Conservation (phyloP, 495 filamentous ascomycete species). For the Aspergillus asperescens region DNA sequence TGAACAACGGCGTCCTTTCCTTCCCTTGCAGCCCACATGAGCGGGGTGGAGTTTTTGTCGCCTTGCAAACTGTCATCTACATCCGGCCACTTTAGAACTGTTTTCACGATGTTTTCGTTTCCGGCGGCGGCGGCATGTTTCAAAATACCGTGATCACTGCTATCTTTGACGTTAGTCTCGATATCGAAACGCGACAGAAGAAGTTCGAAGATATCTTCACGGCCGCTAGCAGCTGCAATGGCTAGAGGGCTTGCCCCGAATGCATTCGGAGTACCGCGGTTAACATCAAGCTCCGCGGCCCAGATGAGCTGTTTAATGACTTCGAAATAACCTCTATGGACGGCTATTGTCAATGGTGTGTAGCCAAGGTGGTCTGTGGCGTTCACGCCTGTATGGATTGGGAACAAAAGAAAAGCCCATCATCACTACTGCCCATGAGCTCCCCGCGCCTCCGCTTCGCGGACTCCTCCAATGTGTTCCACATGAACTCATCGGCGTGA, state of each 20-base stretch:
- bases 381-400: no score
- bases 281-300: not conserved
- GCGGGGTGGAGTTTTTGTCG: not conserved
- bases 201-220: not conserved
- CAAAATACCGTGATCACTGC: not conserved
- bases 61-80: not conserved
- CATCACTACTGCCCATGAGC: no score
- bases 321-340: not conserved
- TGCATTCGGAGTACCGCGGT: not conserved
- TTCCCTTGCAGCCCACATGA: not conserved
- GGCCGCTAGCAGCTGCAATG: not conserved
- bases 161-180: not conserved
- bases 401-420: no score
- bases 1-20: slow-evolving; percentile 10
- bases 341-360: slow-evolving; percentile 1
- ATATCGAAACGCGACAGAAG: not conserved
- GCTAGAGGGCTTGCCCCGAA: not conserved
- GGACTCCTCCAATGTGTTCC: no score
- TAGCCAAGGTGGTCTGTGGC: no score
- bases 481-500: no score
- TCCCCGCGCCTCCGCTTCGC: no score
- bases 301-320: not conserved
- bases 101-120: not conserved
- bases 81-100: not conserved
- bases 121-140: not conserved